phyloP scores from a whole-genome alignment of 2,329 filamentous ascomycete genomes.

The Scortechinia acanthostroma region DNA sequence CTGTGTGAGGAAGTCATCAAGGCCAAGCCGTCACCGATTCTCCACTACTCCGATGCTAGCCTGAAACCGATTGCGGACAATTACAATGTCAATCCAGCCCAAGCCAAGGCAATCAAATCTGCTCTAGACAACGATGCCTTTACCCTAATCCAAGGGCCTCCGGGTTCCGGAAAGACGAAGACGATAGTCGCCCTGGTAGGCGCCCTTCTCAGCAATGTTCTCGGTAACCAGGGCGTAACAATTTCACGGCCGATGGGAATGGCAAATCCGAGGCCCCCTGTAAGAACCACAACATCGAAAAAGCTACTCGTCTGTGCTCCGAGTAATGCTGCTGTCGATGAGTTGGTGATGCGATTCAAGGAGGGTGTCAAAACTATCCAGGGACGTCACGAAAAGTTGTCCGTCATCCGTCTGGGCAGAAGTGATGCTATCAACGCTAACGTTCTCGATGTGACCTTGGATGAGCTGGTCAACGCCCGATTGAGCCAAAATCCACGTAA shows the following conservation, averaged over 20 bases:
- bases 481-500: conserved; percentile 54
- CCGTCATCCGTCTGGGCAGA: conserved; percentile 81
- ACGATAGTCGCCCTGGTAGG: conserved; percentile 96
- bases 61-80: conserved; percentile 64
- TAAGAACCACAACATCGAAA: conserved; percentile 42
- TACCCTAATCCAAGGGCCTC: conserved; percentile 91
- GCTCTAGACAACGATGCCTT: conserved; percentile 95
- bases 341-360: conserved; percentile 88
- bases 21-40: conserved; percentile 81
- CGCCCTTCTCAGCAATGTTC: conserved; percentile 61
- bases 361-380: conserved; percentile 72
- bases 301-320: conserved; percentile 96
- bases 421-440: conserved; percentile 86
- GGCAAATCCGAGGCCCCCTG: conserved; percentile 19
- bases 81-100: conserved; percentile 80
- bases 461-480: conserved; percentile 77
- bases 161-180: conserved; percentile 96
- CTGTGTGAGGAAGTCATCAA: conserved; percentile 85
- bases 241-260: conserved; percentile 22
- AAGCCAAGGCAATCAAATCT: conserved; percentile 85
- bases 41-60: conserved; percentile 71
- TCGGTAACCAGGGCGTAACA: conserved; percentile 32
- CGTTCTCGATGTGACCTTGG: conserved; percentile 85
- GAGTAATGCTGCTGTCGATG: conserved; percentile 95
- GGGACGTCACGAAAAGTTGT: conserved; percentile 69